Base-by-base conservation (phyloP, 768 basidiomycete species). In the Harrya chromipes region DNA sequence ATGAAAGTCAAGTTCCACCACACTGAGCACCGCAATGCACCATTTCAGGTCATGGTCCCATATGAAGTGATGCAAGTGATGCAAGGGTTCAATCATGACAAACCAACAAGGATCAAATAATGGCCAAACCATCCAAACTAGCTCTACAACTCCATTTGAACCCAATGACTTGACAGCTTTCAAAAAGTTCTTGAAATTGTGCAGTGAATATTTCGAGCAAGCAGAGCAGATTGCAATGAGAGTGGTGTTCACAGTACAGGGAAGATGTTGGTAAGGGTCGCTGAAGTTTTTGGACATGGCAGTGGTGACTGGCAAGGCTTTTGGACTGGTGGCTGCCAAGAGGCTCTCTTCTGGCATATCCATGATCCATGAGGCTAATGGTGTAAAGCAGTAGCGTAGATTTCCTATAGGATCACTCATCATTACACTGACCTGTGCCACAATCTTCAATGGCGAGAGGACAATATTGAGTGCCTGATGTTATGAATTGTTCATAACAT, bases 1-100 rank as follows among this genome's bases (percentile, higher is more conserved):
- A 6, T 64, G 58, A 50, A 70, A 70, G 47, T 75, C 66, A 4
- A 74, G 56, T 49, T 77, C 71, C 2, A 46, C 20, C 1, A 37
- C 46, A 0, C 42, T 16, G 12, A 29, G 21, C 1, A 31, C 19
- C 2, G 29, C 2, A 10, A 29, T 12, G 11, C 11, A 29, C 29
- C 6, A 12, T 12, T 11, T 11, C 1, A 29, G 2, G 6, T 29
- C 12, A 13, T 29, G 29, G 12, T 29, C 29, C 29, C 29, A 29
- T 2, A 10, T 4, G 29, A 29, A 29, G 1, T 4, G 3, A 13
- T 29, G 29, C 2, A 29, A 29, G 4, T 29, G 29, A 14, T 52
- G 51, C 0, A 52, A 38, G 1, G 38, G 29, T n/a, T 52, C 46
- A 2, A 41, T 24, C 1, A 11, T 34, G 12, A 48, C 16, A 8